phyloP scores from a whole-genome alignment of 805 yeast species.

The Huiozyma sinensis region DNA sequence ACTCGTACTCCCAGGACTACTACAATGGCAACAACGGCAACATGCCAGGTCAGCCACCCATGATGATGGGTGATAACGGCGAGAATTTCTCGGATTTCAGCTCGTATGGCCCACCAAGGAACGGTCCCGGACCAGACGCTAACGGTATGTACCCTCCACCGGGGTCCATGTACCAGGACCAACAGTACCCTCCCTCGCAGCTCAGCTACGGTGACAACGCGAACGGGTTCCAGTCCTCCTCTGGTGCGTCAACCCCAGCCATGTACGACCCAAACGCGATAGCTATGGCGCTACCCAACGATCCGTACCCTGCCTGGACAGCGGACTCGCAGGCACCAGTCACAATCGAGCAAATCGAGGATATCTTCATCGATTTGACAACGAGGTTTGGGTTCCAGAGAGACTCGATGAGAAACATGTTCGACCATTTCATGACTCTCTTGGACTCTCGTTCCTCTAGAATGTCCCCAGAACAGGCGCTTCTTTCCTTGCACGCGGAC shows the following conservation, averaged over 20 bases:
- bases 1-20: slow-evolving; percentile 4
- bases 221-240: slow-evolving; percentile 48
- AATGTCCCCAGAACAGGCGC: slow-evolving; percentile 84
- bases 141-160: slow-evolving; percentile 27
- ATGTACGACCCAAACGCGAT: slow-evolving; percentile 53
- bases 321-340: slow-evolving; percentile 89
- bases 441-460: slow-evolving; percentile 77
- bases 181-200: slow-evolving; percentile 73
- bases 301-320: slow-evolving; percentile 99
- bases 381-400: slow-evolving; percentile 85
- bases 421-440: slow-evolving; percentile 77
- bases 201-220: slow-evolving; percentile 48
- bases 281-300: slow-evolving; percentile 65
- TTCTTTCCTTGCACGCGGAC: slow-evolving; percentile 73
- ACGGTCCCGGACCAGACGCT: slow-evolving; percentile 38
- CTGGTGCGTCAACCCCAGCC: slow-evolving; percentile 94
- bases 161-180: background rate
- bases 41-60: slow-evolving; percentile 29
- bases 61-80: slow-evolving; percentile 22
- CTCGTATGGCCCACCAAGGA: slow-evolving; percentile 46
- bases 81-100: slow-evolving; percentile 62
- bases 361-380: slow-evolving; percentile 70
- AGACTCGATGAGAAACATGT: slow-evolving; percentile 86
- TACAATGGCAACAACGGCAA: slow-evolving; percentile 10
- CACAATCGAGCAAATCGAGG: slow-evolving; percentile 76